Percentiles rank a stretch among this genome's conserved stretches.
These are phyloP conservation scores for Volvox reticuliferus DNA, from an alignment of 139 green algal species.

Conservation along the genomic window DNA sequence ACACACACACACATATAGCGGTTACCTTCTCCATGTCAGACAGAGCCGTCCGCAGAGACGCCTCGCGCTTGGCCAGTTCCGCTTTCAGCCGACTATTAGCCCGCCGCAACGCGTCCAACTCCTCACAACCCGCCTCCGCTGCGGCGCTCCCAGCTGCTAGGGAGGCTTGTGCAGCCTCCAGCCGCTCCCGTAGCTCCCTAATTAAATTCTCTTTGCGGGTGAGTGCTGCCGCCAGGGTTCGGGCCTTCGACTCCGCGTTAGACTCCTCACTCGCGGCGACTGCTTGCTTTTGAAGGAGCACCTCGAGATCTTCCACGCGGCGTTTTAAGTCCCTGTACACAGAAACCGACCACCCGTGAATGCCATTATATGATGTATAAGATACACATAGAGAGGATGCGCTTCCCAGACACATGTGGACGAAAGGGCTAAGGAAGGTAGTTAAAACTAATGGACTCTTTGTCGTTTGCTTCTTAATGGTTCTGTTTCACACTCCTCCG, in stretches of 20 bases:
- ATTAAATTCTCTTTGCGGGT: constrained; percentile 64
- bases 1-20: background rate
- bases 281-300: constrained; percentile 8
- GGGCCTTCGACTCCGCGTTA: constrained; percentile 6
- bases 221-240: constrained; percentile 45
- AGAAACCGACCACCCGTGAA: background rate
- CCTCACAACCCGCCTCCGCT: constrained; percentile 16
- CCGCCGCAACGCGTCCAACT: constrained; percentile 44
- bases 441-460: too few relatives aligned
- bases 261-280: background rate
- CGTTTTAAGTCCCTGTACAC: constrained; percentile 52
- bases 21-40: constrained; percentile 42
- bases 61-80: constrained; percentile 48
- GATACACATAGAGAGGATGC: too few relatives aligned
- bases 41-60: constrained; percentile 8
- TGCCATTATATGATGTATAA: too few relatives aligned
- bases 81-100: constrained; percentile 25
- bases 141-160: background rate
- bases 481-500: too few relatives aligned
- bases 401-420: too few relatives aligned
- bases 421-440: too few relatives aligned
- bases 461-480: too few relatives aligned
- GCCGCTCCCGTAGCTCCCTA: constrained; percentile 55
- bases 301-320: constrained; percentile 52
- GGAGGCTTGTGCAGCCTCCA: constrained; percentile 44